Evolutionary conservation across 768 basidiomycete species (phyloP), one percentile per base, ranked within the genome.

Genomic region (Cystofilobasidium ferigula): DNA sequence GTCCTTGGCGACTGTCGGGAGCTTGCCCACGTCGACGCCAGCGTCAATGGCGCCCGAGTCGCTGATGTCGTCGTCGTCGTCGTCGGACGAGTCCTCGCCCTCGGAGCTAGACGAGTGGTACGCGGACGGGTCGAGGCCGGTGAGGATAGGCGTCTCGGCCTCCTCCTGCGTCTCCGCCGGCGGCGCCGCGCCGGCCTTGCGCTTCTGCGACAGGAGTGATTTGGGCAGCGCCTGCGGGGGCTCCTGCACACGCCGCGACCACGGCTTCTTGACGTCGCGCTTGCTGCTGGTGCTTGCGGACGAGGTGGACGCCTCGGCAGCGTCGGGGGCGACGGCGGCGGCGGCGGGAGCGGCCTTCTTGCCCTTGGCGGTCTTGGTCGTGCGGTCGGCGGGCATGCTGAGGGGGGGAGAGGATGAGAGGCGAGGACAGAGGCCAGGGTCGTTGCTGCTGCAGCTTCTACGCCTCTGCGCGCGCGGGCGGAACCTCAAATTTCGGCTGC

Each of bases 1-100:
- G 73, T 93, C 90, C 72, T 91, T 93, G 30, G 88, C 87, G 30
- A 91, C 79, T 0, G 88, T 91, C 1, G 92, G 93, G 43, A 97
- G 80, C 71, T 83, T 85, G 30, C 73, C 78, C 32, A 91, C 77
- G 69, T 92, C 86, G 48, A 92, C 40, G 35, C 71, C 71, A 14
- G 26, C 51, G 61, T 62, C 67, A 3, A 71, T 72, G 1, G 74
- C 61, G 20, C 61, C 67, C 32, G 35, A 26, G 36, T 68, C 61
- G 24, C 32, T 47, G 18, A 30, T 36, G 32, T 58, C 66, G 42
- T 68, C 67, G 35, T 68, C n/a, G n/a, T n/a, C 67, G 35, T 62
- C 61, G n/a, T 62, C 60, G 1, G 61, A 62, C n/a, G 38, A 42
- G 34, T 68, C 67, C 53, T 67, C 53, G 28, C 60, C 65, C 42